Percentiles rank a stretch among this genome's conserved stretches.
These are phyloP conservation scores for Cladophialophora chaetospira DNA, from an alignment of 2,329 filamentous ascomycete species.

Conservation along the genomic window DNA sequence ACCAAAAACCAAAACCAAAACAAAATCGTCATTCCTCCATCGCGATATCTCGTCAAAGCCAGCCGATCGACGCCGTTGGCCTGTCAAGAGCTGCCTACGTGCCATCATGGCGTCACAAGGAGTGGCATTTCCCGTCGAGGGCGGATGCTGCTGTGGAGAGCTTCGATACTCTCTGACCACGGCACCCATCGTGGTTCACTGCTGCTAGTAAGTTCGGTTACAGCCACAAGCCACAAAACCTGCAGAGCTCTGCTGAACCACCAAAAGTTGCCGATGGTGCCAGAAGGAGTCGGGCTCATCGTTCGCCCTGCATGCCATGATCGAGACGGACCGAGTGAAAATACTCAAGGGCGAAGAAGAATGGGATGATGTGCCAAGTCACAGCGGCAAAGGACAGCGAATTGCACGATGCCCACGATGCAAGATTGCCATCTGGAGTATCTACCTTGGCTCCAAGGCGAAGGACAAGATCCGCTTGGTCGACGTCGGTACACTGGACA, in stretches of 20 bases:
- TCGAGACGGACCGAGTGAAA: conserved; percentile 37
- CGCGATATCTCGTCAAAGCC: too few species aligned
- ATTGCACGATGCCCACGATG: conserved; percentile 51
- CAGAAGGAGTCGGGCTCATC: conserved; percentile 28
- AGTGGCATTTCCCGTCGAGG: conserved; percentile 18
- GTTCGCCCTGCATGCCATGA: conserved; percentile 28
- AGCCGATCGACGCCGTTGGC: too few species aligned
- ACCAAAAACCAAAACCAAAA: too few species aligned
- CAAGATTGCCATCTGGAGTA: conserved; percentile 44
- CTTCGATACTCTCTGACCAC: conserved; percentile 23
- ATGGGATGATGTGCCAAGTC: conserved; percentile 41
- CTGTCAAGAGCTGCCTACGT: too few species aligned
- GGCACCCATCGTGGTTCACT: conserved; percentile 28
- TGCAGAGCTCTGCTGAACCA: conserved; percentile 9
- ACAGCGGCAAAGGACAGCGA: conserved; percentile 45
- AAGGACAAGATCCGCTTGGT: conserved; percentile 40
- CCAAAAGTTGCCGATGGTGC: conserved; percentile 24
- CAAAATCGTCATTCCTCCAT: too few species aligned
- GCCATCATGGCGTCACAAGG: conserved; percentile 21
- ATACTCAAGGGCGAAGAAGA: conserved; percentile 35
- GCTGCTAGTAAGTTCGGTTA: conserved; percentile 27
- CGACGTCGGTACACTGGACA: conserved; percentile 50
- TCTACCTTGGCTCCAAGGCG: conserved; percentile 42
- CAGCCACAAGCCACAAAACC: neutral
- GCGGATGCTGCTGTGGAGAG: conserved; percentile 26